phyloP scores from a whole-genome alignment of 306 rosid genomes.

The Datisca glomerata region DNA sequence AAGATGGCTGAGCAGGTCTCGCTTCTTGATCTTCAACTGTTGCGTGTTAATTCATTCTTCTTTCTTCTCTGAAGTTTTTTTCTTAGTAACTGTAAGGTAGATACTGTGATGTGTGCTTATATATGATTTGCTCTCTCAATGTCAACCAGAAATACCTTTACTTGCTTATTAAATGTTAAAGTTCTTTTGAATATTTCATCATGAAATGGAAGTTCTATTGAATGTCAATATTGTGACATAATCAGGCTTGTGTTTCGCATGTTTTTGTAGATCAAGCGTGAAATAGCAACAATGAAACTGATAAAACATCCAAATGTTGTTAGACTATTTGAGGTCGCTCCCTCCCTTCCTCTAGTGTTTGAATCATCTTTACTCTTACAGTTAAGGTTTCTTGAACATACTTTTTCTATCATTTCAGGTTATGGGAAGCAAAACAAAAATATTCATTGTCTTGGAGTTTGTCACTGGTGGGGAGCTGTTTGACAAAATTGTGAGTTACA shows the following conservation, averaged over 20 bases:
- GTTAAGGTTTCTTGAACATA: conserved; percentile 7
- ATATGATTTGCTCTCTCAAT: too few species aligned
- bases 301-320: conserved; percentile 97
- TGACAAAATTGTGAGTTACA: conserved; percentile 83
- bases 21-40: conserved; percentile 1
- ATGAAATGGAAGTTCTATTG: not conserved
- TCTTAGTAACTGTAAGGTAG: too few species aligned
- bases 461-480: conserved; percentile 98
- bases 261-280: conserved; percentile 66
- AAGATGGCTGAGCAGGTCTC: conserved; percentile 98
- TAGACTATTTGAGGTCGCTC: conserved; percentile 58
- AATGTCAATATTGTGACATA: not conserved
- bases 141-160: too few species aligned
- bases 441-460: conserved; percentile 86
- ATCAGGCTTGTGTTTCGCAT: conserved; percentile 3
- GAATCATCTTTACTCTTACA: conserved; percentile 2
- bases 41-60: not conserved
- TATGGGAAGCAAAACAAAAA: conserved; percentile 92
- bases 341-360: conserved; percentile 13
- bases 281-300: conserved; percentile 92
- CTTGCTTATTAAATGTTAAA: not conserved
- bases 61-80: not conserved
- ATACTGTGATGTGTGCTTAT: too few species aligned
- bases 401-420: conserved; percentile 37
- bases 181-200: not conserved